Evolutionary conservation across 2,329 filamentous ascomycete species (phyloP).

Genomic region (Herpotrichia juniperi): DNA sequence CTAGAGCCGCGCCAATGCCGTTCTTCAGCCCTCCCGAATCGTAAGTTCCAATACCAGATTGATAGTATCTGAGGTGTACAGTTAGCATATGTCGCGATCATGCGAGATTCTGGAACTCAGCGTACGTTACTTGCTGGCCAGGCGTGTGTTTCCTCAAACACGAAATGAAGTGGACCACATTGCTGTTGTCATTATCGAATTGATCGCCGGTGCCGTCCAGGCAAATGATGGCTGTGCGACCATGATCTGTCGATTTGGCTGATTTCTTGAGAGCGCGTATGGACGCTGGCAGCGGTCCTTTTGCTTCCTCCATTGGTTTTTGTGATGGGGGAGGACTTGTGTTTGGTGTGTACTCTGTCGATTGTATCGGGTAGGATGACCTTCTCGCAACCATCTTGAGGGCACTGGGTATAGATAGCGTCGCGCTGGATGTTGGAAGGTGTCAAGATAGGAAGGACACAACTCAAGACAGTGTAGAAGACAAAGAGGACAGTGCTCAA

Average conservation of each 20-base stretch:
- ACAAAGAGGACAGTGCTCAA: too few relatives aligned
- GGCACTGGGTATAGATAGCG: too few relatives aligned
- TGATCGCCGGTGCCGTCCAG: conserved; percentile 55
- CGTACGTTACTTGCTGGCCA: conserved; percentile 26
- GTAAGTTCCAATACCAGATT: conserved; percentile 56
- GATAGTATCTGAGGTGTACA: conserved; percentile 48
- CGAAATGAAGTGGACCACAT: conserved; percentile 52
- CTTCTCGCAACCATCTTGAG: background rate
- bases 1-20: conserved; percentile 48
- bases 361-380: conserved; percentile 8
- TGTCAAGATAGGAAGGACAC: too few relatives aligned
- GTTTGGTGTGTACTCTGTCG: conserved; percentile 7
- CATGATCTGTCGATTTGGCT: conserved; percentile 15
- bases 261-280: conserved; percentile 36
- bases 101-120: too few relatives aligned
- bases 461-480: too few relatives aligned
- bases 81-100: background rate
- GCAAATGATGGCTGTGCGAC: conserved; percentile 47
- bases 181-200: conserved; percentile 53
- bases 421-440: too few relatives aligned
- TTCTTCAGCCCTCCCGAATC: conserved; percentile 46
- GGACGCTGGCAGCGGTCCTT: conserved; percentile 23
- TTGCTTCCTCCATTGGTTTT: background rate
- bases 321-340: background rate
- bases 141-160: conserved; percentile 52